phyloP scores from a whole-genome alignment of 768 basidiomycete genomes.

The Tulasnella sp. region DNA sequence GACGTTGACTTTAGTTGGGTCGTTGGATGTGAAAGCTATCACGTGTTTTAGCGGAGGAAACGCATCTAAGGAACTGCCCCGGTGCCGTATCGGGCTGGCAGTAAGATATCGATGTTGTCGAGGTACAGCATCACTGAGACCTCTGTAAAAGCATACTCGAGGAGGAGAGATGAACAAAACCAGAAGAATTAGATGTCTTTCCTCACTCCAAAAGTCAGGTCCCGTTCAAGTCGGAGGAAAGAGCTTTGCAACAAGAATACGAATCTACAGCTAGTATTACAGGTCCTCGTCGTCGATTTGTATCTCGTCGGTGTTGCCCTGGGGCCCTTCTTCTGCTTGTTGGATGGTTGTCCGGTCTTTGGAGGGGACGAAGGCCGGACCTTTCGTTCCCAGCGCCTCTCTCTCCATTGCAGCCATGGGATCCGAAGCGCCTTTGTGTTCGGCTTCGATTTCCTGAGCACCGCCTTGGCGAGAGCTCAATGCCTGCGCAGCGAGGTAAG shows the following conservation, averaged over 20 bases:
- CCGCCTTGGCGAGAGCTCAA: constrained; percentile 56
- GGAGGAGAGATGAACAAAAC: too few relatives aligned
- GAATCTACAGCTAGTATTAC: constrained; percentile 3
- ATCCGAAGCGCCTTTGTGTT: constrained; percentile 42
- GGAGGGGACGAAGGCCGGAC: constrained; percentile 72
- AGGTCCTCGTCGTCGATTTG: constrained; percentile 76
- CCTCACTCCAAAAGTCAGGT: not conserved
- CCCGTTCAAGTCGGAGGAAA: not conserved
- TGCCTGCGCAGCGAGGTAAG: constrained; percentile 87
- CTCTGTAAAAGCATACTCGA: too few relatives aligned
- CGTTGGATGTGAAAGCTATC: not conserved
- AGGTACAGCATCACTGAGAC: not conserved
- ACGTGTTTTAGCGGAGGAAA: too few relatives aligned
- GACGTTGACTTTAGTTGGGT: not conserved
- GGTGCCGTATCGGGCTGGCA: too few relatives aligned
- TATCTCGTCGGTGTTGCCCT: constrained; percentile 74
- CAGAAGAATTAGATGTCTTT: too few relatives aligned
- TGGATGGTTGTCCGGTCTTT: constrained; percentile 42
- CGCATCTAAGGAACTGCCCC: too few relatives aligned
- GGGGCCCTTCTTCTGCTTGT: constrained; percentile 33
- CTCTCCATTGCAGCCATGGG: constrained; percentile 84
- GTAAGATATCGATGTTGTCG: not conserved
- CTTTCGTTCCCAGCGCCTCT: constrained; percentile 48
- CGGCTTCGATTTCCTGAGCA: constrained; percentile 35
- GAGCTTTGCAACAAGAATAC: not conserved